phyloP scores from a whole-genome alignment of 176 grass and related monocot genomes.

The Eragrostis nindensis region DNA sequence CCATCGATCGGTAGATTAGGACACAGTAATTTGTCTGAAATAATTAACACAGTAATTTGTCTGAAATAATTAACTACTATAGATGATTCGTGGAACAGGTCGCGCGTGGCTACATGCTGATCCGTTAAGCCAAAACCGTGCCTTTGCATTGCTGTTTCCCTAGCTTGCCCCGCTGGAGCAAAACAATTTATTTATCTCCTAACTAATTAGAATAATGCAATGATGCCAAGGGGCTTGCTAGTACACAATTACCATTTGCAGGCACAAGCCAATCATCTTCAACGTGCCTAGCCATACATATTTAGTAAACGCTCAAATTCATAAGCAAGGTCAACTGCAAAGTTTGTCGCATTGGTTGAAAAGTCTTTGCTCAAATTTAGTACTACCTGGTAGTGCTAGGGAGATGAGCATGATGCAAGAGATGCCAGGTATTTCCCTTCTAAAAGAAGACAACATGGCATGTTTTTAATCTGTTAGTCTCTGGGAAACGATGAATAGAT shows the following conservation, averaged over 20 bases:
- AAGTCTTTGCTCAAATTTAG: conserved; percentile 2
- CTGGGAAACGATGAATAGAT: background rate
- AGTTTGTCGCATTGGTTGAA: conserved; percentile 20
- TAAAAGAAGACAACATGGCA: conserved; percentile 11
- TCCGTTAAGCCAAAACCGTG: background rate
- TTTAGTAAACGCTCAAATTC: conserved; percentile 5
- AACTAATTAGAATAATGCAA: background rate
- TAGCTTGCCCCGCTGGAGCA: background rate
- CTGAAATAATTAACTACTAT: background rate
- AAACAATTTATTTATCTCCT: conserved; percentile 5
- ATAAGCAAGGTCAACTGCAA: conserved; percentile 22
- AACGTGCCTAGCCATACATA: background rate
- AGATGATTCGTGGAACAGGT: too few relatives aligned
- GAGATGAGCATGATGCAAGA: background rate
- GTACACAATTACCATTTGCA: conserved; percentile 40
- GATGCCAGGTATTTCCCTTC: background rate
- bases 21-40: background rate
- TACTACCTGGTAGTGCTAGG: background rate
- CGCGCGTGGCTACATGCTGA: background rate
- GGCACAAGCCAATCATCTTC: conserved; percentile 13
- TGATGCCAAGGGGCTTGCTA: background rate
- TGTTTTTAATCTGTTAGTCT: background rate
- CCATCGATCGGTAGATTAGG: background rate
- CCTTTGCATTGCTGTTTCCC: background rate
- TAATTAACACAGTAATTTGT: background rate